Evolutionary conservation across 371 early-diverging fungal genomes (phyloP).

Genomic region (Actinomortierella ambigua): DNA sequence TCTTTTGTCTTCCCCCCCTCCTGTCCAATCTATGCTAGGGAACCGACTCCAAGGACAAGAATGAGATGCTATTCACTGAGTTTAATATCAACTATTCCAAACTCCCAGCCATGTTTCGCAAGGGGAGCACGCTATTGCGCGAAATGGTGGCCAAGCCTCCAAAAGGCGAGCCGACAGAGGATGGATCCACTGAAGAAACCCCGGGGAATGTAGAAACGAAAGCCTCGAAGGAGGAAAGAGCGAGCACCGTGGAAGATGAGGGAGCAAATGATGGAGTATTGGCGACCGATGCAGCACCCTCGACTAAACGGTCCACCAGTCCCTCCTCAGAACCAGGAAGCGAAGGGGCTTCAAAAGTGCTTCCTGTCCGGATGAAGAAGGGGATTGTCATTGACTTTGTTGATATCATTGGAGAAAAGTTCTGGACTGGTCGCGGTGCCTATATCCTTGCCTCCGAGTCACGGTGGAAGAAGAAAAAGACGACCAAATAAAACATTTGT

Average conservation of each 20-base stretch:
- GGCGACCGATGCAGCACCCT: not conserved
- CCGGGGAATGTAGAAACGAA: too few species aligned
- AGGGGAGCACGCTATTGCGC: slow-evolving; percentile 83
- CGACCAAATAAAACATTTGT: too few species aligned
- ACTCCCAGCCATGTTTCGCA: slow-evolving; percentile 80
- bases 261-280: slow-evolving; percentile 1
- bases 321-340: too few species aligned
- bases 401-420: slow-evolving; percentile 88
- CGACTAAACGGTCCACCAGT: too few species aligned
- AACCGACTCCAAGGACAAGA: slow-evolving; percentile 84
- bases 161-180: not conserved
- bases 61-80: slow-evolving; percentile 85
- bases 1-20: too few species aligned
- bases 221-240: too few species aligned
- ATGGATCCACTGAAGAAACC: not conserved
- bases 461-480: slow-evolving; percentile 24
- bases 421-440: slow-evolving; percentile 71
- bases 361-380: slow-evolving; percentile 50
- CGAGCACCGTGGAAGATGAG: too few species aligned
- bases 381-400: slow-evolving; percentile 65
- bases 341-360: slow-evolving; percentile 1
- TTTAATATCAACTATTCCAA: slow-evolving; percentile 91
- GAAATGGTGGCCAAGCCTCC: slow-evolving; percentile 48
- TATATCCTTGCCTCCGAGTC: slow-evolving; percentile 36
- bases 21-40: slow-evolving; percentile 51